Conservation (phyloP, 768 basidiomycete genomes). For the Trametes punicea region DNA sequence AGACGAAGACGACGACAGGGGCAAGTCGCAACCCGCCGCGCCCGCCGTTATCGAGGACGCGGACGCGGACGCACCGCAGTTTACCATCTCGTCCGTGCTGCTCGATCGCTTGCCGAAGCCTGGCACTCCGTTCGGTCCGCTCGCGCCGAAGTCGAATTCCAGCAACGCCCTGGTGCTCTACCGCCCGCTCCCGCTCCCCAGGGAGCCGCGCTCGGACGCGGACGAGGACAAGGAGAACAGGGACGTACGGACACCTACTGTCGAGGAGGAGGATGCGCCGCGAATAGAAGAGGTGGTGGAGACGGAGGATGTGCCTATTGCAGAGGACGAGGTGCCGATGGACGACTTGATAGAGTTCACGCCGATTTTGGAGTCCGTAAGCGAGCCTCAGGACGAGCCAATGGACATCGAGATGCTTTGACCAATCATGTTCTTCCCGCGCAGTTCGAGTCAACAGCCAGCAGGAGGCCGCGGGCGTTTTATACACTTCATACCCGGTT, state of each 20-base stretch:
- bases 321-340: conserved; percentile 8
- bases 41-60: too few relatives aligned
- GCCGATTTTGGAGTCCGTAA: conserved; percentile 8
- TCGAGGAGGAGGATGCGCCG: not conserved
- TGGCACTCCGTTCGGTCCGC: not conserved
- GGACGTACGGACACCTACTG: not conserved
- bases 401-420: conserved; percentile 28
- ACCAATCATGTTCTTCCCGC: conserved; percentile 8
- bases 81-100: conserved; percentile 24
- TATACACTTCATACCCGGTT: too few relatives aligned
- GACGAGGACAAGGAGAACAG: not conserved
- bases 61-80: conserved; percentile 27
- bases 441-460: too few relatives aligned
- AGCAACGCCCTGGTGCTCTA: conserved; percentile 31
- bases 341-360: conserved; percentile 16
- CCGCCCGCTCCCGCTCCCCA: conserved; percentile 18
- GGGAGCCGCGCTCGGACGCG: not conserved
- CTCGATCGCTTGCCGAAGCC: conserved; percentile 21
- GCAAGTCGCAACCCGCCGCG: not conserved
- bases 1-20: not conserved
- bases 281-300: conserved; percentile 9
- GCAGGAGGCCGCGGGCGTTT: too few relatives aligned
- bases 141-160: conserved; percentile 9
- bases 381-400: conserved; percentile 23
- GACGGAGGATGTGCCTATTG: not conserved